Conservation (phyloP, 495 filamentous ascomycete genomes). For the Tuber microsphaerosporum region DNA sequence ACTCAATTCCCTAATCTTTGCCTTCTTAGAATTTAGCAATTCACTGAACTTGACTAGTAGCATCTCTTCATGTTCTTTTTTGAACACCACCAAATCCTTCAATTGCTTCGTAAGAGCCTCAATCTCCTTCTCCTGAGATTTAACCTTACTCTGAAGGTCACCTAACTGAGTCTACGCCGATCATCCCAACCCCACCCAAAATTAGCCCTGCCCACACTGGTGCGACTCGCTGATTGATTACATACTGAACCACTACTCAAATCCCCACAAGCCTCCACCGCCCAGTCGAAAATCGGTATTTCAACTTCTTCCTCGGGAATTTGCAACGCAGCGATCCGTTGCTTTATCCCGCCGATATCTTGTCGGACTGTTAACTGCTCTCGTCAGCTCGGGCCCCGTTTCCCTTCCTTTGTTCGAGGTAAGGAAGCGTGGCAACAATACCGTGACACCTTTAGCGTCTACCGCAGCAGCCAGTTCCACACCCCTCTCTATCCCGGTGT, state of each 20-base stretch:
- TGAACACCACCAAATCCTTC: slow-evolving; percentile 47
- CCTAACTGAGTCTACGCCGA: slow-evolving; percentile 6
- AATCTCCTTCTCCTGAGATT: slow-evolving; percentile 42
- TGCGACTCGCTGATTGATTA: background rate
- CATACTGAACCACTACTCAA: slow-evolving; percentile 19
- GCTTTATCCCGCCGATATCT: slow-evolving; percentile 38
- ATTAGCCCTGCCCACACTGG: background rate
- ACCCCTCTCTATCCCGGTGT: slow-evolving; percentile 12
- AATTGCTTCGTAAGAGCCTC: slow-evolving; percentile 48
- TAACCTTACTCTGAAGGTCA: slow-evolving; percentile 22
- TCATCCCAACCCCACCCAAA: background rate
- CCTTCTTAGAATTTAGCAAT: slow-evolving; percentile 38
- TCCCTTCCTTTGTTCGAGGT: background rate
- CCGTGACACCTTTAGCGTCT: slow-evolving; percentile 20
- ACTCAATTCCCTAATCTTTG: slow-evolving; percentile 34
- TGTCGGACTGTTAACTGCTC: slow-evolving; percentile 33
- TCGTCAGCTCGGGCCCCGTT: background rate
- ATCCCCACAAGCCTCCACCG: slow-evolving; percentile 27
- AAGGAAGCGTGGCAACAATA: slow-evolving; percentile 8
- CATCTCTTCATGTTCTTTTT: slow-evolving; percentile 45
- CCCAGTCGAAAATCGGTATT: slow-evolving; percentile 38
- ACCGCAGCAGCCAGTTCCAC: slow-evolving; percentile 34
- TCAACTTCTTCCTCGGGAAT: slow-evolving; percentile 36
- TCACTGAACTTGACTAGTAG: slow-evolving; percentile 40
- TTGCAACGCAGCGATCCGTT: slow-evolving; percentile 34